Evolutionary conservation across 768 basidiomycete species (phyloP).

Genomic region (Phaeolepiota aurea): DNA sequence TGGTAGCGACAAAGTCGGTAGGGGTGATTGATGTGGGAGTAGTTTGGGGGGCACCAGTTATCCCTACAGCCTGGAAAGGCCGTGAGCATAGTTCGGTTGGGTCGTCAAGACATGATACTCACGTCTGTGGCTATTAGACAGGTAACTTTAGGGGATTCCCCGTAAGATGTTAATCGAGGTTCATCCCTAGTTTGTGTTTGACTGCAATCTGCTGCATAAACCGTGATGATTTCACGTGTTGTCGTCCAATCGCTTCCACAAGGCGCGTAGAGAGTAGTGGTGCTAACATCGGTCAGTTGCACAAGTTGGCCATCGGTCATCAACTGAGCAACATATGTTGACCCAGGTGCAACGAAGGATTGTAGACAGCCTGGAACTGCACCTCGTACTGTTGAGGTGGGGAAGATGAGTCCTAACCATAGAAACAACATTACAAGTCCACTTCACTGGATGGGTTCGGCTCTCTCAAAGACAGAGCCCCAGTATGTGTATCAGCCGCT

Average conservation of each 20-base stretch:
- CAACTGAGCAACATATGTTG: conserved; percentile 2
- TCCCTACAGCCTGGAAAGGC: no score
- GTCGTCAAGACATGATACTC: not conserved
- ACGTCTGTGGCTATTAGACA: not conserved
- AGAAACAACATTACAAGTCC: no score
- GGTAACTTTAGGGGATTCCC: not conserved
- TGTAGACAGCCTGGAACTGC: not conserved
- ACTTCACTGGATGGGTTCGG: no score
- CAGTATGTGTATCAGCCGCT: no score
- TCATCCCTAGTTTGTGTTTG: conserved; percentile 15
- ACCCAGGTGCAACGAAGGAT: not conserved
- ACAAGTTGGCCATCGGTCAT: conserved; percentile 6
- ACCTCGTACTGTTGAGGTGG: not conserved
- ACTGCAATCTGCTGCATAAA: conserved; percentile 11
- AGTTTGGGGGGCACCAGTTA: not conserved
- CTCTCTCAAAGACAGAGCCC: no score
- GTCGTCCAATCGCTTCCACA: conserved; percentile 14
- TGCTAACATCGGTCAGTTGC: conserved; percentile 6
- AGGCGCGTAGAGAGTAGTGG: conserved; percentile 14
- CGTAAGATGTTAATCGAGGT: conserved; percentile 11
- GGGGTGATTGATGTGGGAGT: not conserved
- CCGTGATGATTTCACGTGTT: conserved; percentile 12
- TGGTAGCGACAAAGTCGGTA: not conserved
- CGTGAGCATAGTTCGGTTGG: not conserved
- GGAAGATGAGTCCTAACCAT: no score